Evolutionary conservation across 768 basidiomycete genomes (phyloP), one percentile per base, ranked within the genome.

Genomic region (Strobilomyces dryophilus): DNA sequence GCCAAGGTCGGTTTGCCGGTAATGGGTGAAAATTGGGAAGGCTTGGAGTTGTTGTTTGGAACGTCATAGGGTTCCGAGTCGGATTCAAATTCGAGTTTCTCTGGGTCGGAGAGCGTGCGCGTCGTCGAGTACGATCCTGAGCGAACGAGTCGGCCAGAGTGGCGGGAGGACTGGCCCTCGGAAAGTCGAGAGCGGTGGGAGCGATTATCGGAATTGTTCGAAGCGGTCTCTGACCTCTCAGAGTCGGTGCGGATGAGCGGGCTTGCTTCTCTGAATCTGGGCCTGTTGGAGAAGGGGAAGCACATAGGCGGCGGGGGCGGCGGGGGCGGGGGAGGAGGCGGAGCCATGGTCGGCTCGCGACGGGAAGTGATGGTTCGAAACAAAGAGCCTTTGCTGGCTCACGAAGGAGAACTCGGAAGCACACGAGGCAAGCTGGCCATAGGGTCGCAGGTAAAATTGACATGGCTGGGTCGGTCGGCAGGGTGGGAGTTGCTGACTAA

Each of bases 21-120:
- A 35, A 45, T 50, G 21, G 61, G 76, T 1, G 68, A 66, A 20
- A 79, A 69, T 58, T 76, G 76, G 2, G 69, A 66, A 29, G 81
- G 68, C 58, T 75, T 77, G 21, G 54, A 39, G 72, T 71, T 44
- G 66, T 73, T 70, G 39, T 73, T 69, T 36, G 57, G 63, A 17
- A 53, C 65, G 53, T 82, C 81, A 66, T 84, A 85, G 44, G 72
- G 72, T 57, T 85, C 84, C 1, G 83, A 82, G 63, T 85, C 84
- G 0, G 81, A 75, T 55, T 75, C 75, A 59, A 85, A 85, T 3
- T 79, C 75, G 18, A 85, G 68, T 56, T 76, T 78, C 47, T 79
- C 78, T 1, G 74, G 67, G 26, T 63, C 63, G 35, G 77, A 72
- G 21, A 78, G 56, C 1, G 67, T 69, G 3, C 63, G 76, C 0